Evolutionary conservation across 2,329 filamentous ascomycete genomes (phyloP).

Genomic region (Penicillium polonicum): DNA sequence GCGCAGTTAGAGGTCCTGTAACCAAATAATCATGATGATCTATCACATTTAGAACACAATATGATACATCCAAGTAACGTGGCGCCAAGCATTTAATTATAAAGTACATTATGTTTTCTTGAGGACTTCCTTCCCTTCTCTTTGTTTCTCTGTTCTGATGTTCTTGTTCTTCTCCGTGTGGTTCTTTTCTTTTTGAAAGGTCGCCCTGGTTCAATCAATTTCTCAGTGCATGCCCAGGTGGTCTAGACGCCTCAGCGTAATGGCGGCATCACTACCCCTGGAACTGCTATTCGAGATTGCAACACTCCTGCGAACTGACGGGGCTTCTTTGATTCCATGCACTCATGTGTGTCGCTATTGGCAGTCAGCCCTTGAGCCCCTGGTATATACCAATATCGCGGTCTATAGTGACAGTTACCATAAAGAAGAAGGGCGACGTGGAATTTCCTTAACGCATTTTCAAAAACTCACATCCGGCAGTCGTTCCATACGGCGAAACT

Average conservation of each 20-base stretch:
- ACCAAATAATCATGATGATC: background rate
- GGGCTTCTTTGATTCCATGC: background rate
- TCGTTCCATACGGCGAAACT: background rate
- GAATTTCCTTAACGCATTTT: slow-evolving; percentile 11
- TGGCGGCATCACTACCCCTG: background rate
- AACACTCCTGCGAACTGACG: background rate
- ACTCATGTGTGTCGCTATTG: slow-evolving; percentile 17
- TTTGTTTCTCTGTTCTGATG: background rate
- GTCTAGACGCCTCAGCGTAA: background rate
- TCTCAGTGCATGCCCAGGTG: too few relatives aligned
- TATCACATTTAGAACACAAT: too few relatives aligned
- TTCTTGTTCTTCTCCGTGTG: background rate
- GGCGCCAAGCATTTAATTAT: background rate
- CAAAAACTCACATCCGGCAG: slow-evolving; percentile 8
- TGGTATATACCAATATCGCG: slow-evolving; percentile 10
- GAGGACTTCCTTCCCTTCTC: background rate
- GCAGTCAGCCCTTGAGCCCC: slow-evolving; percentile 12
- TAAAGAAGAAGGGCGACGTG: background rate
- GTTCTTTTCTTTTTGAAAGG: background rate
- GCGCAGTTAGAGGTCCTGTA: background rate
- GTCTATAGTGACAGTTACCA: slow-evolving; percentile 12
- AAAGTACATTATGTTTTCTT: background rate
- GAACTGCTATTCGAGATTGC: background rate
- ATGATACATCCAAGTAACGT: background rate
- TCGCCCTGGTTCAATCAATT: background rate